phyloP scores from a whole-genome alignment of 768 basidiomycete genomes.

The Boletus sp. region DNA sequence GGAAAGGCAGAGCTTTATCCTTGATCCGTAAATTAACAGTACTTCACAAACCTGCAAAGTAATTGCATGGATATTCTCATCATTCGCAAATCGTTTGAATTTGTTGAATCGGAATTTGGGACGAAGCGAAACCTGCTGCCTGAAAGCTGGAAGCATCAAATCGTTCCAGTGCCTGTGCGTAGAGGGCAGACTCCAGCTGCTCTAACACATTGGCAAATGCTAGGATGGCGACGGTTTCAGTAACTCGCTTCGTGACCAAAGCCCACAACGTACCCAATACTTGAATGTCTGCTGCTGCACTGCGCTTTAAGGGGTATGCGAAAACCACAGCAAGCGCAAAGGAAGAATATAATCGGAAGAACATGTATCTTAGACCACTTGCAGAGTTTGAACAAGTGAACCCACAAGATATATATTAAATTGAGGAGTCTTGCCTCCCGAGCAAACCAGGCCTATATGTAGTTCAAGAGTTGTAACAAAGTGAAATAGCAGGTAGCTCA shows the following conservation, averaged over 20 bases:
- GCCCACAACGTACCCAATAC: slow-evolving; percentile 54
- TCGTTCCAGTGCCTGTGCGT: slow-evolving; percentile 59
- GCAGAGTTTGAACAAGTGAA: slow-evolving; percentile 28
- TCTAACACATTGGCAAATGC: slow-evolving; percentile 79
- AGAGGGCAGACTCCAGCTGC: slow-evolving; percentile 69
- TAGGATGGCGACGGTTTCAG: slow-evolving; percentile 25
- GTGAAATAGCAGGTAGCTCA: neutral
- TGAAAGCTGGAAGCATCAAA: slow-evolving; percentile 65
- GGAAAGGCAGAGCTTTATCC: neutral
- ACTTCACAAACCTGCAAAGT: slow-evolving; percentile 48
- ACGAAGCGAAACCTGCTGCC: slow-evolving; percentile 60
- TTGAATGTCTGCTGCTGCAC: slow-evolving; percentile 30
- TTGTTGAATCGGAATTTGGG: slow-evolving; percentile 56
- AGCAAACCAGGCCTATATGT: neutral
- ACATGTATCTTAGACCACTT: slow-evolving; percentile 8
- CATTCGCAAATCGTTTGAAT: slow-evolving; percentile 56
- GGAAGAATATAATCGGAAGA: neutral
- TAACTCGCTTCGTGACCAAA: neutral
- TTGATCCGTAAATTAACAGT: no score
- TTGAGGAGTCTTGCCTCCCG: slow-evolving; percentile 37
- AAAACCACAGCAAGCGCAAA: neutral
- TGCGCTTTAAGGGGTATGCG: slow-evolving; percentile 10
- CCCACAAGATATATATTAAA: slow-evolving; percentile 2
- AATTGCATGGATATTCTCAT: slow-evolving; percentile 60
- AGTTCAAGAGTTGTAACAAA: neutral